These are phyloP conservation scores for Parvularia atlantis DNA, from an alignment of 78 protist species.

Conservation along the genomic window DNA sequence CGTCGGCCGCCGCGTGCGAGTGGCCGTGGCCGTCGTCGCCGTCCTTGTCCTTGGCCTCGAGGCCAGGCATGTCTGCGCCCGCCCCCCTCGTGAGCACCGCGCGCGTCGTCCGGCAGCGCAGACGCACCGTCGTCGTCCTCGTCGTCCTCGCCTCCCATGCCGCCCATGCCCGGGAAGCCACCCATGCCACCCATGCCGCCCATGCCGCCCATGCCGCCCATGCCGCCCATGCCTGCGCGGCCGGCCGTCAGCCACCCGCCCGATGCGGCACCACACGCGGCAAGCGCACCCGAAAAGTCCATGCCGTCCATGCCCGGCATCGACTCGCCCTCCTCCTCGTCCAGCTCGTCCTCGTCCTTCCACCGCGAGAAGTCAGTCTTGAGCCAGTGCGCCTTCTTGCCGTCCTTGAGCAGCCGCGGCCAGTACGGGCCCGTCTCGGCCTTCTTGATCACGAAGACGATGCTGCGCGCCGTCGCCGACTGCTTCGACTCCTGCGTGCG, in stretches of 20 bases:
- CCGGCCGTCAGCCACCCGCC: too few species aligned
- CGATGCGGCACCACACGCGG: too few species aligned
- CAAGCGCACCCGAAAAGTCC: background rate
- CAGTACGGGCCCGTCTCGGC: conserved; percentile 18
- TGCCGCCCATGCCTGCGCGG: conserved; percentile 17
- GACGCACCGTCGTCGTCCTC: too few species aligned
- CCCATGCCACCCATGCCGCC: conserved; percentile 3
- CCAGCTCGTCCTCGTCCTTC: conserved; percentile 31
- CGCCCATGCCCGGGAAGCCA: background rate
- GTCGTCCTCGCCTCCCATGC: too few species aligned
- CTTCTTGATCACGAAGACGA: background rate
- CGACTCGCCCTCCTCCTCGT: conserved; percentile 2
- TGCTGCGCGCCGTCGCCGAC: background rate
- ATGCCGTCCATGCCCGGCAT: conserved; percentile 2
- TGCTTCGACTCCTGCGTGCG: conserved; percentile 1
- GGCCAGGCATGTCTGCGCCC: too few species aligned
- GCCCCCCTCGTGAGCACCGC: too few species aligned
- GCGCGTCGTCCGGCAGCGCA: too few species aligned
- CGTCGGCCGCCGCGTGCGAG: too few species aligned
- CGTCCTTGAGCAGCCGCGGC: conserved; percentile 16
- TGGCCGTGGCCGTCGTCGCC: too few species aligned
- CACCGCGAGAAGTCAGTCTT: conserved; percentile 20
- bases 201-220: conserved; percentile 14
- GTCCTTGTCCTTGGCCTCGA: too few species aligned
- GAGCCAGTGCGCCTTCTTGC: background rate